Evolutionary conservation across 345 rosid genomes (phyloP), one percentile per base, ranked within the genome.

Genomic region (Gossypium australe): DNA sequence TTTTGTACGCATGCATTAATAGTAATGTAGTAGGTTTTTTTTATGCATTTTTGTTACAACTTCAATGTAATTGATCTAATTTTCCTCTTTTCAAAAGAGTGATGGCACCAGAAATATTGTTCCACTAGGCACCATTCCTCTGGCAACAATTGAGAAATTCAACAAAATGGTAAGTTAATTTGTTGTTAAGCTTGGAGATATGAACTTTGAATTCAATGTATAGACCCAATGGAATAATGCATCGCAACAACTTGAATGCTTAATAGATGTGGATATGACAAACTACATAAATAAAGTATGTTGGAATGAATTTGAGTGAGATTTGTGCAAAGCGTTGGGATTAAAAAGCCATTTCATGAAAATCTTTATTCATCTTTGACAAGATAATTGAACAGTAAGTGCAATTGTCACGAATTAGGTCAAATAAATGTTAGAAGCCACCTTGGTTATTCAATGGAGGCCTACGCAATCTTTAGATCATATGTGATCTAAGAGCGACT

Each of bases 101-200:
- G 96, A 93, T 76, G 96, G 89, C 65, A 89, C 93, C 43, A 83
- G 96, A 84, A 81, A 89, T 77, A 82, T 87, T 63, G 83, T 89
- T 79, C 82, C 88, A 27, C 89, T 91, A 47, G 99, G 98, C 70
- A 93, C 99, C 20, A 84, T 95, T 76, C 97, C 99, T 1, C 51
- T 95, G 72, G 87, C 82, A 70, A 79, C 96, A 65, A 93, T 95
- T 82, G 99, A 95, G 93, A 95, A 90, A 89, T 87, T 95, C 82
- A 84, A 75, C 87, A 93, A 93, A 90, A 73, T 84, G 84, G 99
- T 95, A 76, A 84, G 93, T 76, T 77, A 22, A 56, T 76, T 55
- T 45, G 22, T 43, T 20, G 13, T 63, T 25, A 48, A 57, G 22
- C 52, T 13, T 22, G 18, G 51, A 44, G 75, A 43, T 72, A 48